Conservation (phyloP, 257 asterid genomes). For the Scutellaria barbata region DNA sequence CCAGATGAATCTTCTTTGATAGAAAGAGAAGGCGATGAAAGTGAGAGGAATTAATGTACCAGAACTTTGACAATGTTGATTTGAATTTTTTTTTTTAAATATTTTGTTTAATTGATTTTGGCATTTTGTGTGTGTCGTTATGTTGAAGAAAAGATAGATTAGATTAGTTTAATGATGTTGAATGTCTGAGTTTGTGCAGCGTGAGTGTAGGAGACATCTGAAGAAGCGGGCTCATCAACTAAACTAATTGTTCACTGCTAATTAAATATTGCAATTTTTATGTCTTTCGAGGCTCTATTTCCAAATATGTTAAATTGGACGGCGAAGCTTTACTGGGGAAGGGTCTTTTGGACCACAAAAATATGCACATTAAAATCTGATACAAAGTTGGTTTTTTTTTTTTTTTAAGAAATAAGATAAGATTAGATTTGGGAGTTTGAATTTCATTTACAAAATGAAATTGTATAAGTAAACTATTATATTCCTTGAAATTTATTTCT, state of each 20-base stretch:
- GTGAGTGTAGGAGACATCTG: conserved; percentile 48
- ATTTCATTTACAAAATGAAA: too few relatives aligned
- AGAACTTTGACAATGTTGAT: conserved; percentile 8
- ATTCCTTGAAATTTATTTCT: too few relatives aligned
- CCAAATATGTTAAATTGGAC: background rate
- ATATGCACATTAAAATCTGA: background rate
- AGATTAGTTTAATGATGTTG: background rate
- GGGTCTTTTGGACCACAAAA: conserved; percentile 12
- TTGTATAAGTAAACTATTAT: too few relatives aligned
- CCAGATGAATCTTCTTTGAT: conserved; percentile 35
- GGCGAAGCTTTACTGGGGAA: background rate
- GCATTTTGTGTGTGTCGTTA: background rate
- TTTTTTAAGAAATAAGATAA: too few relatives aligned
- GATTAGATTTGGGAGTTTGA: too few relatives aligned
- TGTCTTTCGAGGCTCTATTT: conserved; percentile 8
- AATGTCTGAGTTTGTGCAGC: conserved; percentile 33
- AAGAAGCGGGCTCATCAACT: conserved; percentile 44
- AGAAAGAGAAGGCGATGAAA: conserved; percentile 2
- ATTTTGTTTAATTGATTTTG: conserved; percentile 4
- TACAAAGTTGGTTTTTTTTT: too few relatives aligned
- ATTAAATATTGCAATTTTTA: background rate
- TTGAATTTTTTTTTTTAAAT: background rate
- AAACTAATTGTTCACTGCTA: too few relatives aligned
- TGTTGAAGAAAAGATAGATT: conserved; percentile 16
- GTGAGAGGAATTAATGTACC: background rate